A percentile compares a stretch with the other conserved stretches of the same genome.
Evolutionary conservation across 2,329 filamentous ascomycete genomes (phyloP).

Genomic region (Cercospora zeina): DNA sequence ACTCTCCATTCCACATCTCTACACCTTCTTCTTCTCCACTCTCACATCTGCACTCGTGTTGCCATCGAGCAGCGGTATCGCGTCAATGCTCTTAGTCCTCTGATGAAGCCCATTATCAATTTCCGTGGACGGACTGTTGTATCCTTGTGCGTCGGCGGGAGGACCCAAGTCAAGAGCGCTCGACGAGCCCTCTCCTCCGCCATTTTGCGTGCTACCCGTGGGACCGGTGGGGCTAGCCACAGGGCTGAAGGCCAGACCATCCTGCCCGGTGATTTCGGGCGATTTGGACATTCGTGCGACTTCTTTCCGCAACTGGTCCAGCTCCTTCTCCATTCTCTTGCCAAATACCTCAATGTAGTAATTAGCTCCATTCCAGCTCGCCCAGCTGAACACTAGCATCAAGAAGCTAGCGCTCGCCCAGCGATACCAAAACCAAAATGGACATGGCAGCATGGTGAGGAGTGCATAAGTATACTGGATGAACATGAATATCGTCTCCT

Average conservation of each 20-base stretch:
- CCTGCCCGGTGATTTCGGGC: constrained; percentile 34
- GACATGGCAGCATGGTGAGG: constrained; percentile 90
- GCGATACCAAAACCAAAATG: constrained; percentile 88
- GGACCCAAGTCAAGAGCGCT: constrained; percentile 39
- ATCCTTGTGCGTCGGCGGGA: constrained; percentile 25
- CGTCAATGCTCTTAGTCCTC: constrained; percentile 8
- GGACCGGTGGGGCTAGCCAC: constrained; percentile 35
- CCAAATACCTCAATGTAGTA: constrained; percentile 99
- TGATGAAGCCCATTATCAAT: constrained; percentile 12
- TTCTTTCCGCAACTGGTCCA: constrained; percentile 84
- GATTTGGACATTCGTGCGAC: constrained; percentile 52
- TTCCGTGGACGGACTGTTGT: constrained; percentile 15
- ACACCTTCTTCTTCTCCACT: constrained; percentile 9
- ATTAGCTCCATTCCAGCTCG: constrained; percentile 93
- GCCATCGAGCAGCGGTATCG: constrained; percentile 12
- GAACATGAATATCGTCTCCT: constrained; percentile 90
- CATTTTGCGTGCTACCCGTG: constrained; percentile 11
- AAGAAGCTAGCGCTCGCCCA: constrained; percentile 78
- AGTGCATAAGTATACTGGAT: constrained; percentile 93
- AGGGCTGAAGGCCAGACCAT: constrained; percentile 29
- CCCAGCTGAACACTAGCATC: constrained; percentile 83
- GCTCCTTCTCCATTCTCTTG: constrained; percentile 91
- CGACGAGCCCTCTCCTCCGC: constrained; percentile 23
- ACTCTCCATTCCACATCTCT: neutral
- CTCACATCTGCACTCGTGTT: neutral